Conservation (phyloP, 2,329 filamentous ascomycete genomes). For the Colletotrichum navitas region DNA sequence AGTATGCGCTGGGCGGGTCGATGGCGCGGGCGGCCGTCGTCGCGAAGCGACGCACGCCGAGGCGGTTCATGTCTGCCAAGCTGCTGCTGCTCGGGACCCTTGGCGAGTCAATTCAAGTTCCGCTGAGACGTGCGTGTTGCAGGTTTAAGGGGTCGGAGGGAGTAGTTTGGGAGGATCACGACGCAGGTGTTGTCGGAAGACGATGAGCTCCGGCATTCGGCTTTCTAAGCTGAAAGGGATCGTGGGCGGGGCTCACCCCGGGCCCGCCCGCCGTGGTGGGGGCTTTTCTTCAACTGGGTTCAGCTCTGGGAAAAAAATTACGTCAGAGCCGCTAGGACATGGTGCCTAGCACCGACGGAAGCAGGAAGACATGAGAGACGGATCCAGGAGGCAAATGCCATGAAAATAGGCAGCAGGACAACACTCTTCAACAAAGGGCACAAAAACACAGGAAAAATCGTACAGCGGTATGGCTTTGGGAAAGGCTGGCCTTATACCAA, state of each 20-base stretch:
- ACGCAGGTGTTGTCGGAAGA: conserved; percentile 6
- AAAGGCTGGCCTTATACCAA: too few species aligned
- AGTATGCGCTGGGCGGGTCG: conserved; percentile 66
- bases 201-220: conserved; percentile 35
- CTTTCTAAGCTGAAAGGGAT: conserved; percentile 32
- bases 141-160: background rate
- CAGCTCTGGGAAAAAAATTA: conserved; percentile 20
- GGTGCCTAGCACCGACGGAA: too few species aligned
- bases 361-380: too few species aligned
- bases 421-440: too few species aligned
- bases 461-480: too few species aligned
- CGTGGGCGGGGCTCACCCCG: background rate
- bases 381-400: too few species aligned
- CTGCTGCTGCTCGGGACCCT: background rate
- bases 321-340: conserved; percentile 30
- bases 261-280: conserved; percentile 26
- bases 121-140: background rate
- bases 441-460: too few species aligned
- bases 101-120: background rate
- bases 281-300: conserved; percentile 36
- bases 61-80: conserved; percentile 72
- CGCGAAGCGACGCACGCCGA: conserved; percentile 75
- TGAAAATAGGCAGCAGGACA: too few species aligned
- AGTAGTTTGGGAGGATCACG: background rate
- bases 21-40: conserved; percentile 66